Conservation (phyloP, 176 grass and related monocot species). For the Paspalum vaginatum region DNA sequence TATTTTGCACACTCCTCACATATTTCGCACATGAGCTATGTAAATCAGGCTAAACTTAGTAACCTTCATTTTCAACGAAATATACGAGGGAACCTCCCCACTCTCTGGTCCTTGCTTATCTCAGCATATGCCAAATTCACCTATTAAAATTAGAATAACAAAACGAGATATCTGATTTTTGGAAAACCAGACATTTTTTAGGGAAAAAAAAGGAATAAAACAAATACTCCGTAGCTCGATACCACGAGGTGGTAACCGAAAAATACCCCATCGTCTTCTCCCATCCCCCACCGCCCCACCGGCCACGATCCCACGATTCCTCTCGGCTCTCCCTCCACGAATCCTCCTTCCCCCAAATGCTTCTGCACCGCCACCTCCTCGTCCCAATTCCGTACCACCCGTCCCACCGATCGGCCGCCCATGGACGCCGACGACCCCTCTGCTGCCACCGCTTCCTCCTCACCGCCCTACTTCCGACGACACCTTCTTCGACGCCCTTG, state of each 20-base stretch:
- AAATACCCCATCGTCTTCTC: constrained; percentile 14
- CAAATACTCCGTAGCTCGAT: constrained; percentile 1
- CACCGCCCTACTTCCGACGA: background rate
- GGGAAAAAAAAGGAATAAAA: no score
- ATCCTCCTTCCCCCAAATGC: constrained; percentile 13
- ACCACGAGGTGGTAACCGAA: constrained; percentile 1
- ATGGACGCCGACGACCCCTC: constrained; percentile 46
- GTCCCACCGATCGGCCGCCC: background rate
- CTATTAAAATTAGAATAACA: background rate
- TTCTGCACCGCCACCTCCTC: constrained; percentile 1
- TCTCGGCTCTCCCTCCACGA: background rate
- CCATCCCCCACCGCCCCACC: constrained; percentile 12
- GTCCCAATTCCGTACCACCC: background rate
- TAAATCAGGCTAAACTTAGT: background rate
- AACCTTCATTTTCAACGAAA: background rate
- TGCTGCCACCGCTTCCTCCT: background rate
- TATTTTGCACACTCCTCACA: background rate
- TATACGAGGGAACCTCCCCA: background rate
- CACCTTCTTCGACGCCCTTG: constrained; percentile 54
- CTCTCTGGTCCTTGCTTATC: background rate
- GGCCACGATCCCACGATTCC: constrained; percentile 20
- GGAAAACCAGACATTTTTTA: background rate
- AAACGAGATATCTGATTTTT: background rate
- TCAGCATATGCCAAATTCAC: background rate
- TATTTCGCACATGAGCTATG: background rate